phyloP scores from a whole-genome alignment of 164 flowering plant species.

The Nymphaea thermarum region DNA sequence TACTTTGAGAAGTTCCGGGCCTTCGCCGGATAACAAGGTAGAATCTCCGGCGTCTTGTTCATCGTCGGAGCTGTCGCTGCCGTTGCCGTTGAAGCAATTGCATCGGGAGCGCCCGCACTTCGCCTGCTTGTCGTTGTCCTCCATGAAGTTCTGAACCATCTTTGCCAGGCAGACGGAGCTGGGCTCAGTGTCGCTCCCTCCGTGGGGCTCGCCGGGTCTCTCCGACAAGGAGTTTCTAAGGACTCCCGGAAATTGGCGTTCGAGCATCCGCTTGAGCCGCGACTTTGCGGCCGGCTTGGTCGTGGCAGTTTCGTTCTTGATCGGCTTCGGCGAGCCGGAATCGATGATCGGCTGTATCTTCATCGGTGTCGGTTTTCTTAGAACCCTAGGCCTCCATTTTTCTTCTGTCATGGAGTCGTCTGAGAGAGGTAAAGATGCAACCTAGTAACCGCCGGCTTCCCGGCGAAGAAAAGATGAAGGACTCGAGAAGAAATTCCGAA shows the following conservation, averaged over 20 bases:
- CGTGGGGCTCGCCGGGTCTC: conserved; percentile 14
- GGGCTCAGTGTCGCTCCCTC: conserved; percentile 55
- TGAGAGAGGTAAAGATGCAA: neutral
- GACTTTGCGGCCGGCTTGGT: conserved; percentile 56
- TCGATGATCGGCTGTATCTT: conserved; percentile 79
- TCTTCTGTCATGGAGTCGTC: neutral
- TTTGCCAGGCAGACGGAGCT: conserved; percentile 78
- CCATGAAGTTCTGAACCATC: conserved; percentile 80
- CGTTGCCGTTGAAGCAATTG: conserved; percentile 76
- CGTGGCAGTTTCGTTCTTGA: conserved; percentile 18
- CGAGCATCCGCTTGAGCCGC: conserved; percentile 67
- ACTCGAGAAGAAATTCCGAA: neutral
- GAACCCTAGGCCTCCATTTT: neutral
- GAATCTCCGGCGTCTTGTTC: conserved; percentile 22
- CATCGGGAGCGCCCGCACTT: conserved; percentile 61
- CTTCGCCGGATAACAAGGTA: conserved; percentile 23
- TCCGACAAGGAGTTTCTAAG: conserved; percentile 36
- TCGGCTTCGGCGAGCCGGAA: conserved; percentile 5
- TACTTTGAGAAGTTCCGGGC: conserved; percentile 60
- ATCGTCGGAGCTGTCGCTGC: conserved; percentile 62
- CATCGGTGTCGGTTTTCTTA: conserved; percentile 43
- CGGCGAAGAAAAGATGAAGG: neutral
- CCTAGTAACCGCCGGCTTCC: neutral
- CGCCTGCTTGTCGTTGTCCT: conserved; percentile 55
- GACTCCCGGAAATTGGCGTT: conserved; percentile 55